Evolutionary conservation across 345 rosid species (phyloP), one percentile per base, ranked within the genome.

Genomic region (Aurinia saxatilis): DNA sequence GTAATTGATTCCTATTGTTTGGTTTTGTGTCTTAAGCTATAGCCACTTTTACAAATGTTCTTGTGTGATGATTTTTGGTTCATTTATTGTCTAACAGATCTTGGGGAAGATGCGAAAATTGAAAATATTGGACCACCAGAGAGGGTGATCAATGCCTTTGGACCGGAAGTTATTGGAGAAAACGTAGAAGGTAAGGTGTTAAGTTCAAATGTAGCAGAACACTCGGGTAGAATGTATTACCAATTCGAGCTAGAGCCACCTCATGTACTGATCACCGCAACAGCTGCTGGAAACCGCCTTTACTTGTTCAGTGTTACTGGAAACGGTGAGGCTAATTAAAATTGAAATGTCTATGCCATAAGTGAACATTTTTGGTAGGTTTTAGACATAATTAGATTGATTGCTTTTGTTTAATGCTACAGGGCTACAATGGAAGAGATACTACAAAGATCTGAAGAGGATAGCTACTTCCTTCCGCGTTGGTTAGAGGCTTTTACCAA

Each of bases 361-460:
- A 10, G n/a, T 17, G n/a, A 34, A 29, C 13, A 75, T 0, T 3
- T 25, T 42, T 12, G 42, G n/a, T 16, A 12, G 60, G 25, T 18
- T 57, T 33, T 5, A 9, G 9, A 42, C 36, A 8, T 6, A 49
- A 27, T 7, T 30, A 6, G 5, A 39, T 39, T 2, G 0, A 1
- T 46, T 53, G 17, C 10, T 33, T 48, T 19, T 63, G 50, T 40
- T 46, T 23, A 21, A 17, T 57, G 42, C 60, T 52, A 73, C 30
- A 88, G 96, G 98, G 59, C 96, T 88, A 70, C 96, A 88, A 34
- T 91, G 98, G 98, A 91, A 91, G 79, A 84, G 98, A 70, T 83
- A 88, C 66, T 91, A 83, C 81, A 77, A 77, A 70, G 98, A 91
- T 67, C 73, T 91, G 63, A 91, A 91, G 80, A 81, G 57, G 82